phyloP scores from a whole-genome alignment of 108 stramenopile species.

The Bacterosira constricta region DNA sequence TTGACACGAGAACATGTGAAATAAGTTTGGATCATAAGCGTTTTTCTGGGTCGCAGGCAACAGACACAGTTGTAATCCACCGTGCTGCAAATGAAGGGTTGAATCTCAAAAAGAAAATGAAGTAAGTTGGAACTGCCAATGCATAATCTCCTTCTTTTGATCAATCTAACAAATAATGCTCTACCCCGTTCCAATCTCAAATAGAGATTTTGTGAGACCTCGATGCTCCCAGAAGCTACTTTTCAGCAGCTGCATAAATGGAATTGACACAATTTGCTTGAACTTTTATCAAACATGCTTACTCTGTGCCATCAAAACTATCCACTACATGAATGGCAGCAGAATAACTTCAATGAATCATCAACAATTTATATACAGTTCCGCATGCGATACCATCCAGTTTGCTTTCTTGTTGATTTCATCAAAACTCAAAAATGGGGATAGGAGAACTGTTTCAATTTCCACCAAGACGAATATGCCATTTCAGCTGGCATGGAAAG shows the following conservation, averaged over 20 bases:
- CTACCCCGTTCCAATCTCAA: no score
- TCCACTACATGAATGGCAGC: constrained; percentile 50
- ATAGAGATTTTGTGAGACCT: constrained; percentile 78
- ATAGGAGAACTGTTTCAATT: background rate
- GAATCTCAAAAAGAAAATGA: constrained; percentile 54
- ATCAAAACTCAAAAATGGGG: constrained; percentile 24
- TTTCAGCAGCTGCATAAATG: constrained; percentile 73
- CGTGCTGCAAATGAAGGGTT: constrained; percentile 52
- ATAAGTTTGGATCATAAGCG: constrained; percentile 71
- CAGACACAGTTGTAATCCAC: constrained; percentile 62
- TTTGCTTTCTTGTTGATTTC: constrained; percentile 31
- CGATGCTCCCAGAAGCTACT: constrained; percentile 72
- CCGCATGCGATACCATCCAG: constrained; percentile 37
- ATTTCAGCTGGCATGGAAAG: constrained; percentile 14
- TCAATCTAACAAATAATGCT: no score
- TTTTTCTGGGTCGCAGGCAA: constrained; percentile 55
- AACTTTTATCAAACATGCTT: constrained; percentile 81
- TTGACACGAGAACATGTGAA: constrained; percentile 78
- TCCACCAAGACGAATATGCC: background rate
- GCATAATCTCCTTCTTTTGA: no score
- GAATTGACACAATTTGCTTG: constrained; percentile 37
- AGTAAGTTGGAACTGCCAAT: no score
- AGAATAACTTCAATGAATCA: background rate
- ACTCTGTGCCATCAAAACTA: constrained; percentile 66
- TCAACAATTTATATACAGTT: constrained; percentile 23